Evolutionary conservation across 441 rosid genomes (phyloP).

Genomic region (Corymbia calophylla): DNA sequence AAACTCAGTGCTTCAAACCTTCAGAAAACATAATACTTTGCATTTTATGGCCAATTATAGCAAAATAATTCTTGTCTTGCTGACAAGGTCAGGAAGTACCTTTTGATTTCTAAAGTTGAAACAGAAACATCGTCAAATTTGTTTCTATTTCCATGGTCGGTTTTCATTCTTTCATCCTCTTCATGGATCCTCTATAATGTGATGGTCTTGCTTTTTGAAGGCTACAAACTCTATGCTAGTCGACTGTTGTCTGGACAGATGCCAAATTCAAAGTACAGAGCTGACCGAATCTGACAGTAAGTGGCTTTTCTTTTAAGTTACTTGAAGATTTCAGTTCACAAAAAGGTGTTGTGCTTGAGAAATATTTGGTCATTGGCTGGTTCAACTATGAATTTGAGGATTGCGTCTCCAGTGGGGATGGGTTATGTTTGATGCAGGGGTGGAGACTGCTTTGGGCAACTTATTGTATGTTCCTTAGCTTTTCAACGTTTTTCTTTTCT

Average conservation of each 20-base stretch:
- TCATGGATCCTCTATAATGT: background rate
- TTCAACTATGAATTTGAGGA: too few species aligned
- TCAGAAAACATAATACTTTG: background rate
- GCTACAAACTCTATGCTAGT: background rate
- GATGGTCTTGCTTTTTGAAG: background rate
- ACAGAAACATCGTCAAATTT: background rate
- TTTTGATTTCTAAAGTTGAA: background rate
- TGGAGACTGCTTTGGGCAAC: too few species aligned
- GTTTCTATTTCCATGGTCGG: background rate
- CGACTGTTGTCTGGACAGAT: rapidly evolving
- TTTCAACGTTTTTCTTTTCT: background rate
- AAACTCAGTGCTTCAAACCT: background rate
- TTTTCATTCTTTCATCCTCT: background rate
- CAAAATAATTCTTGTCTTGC: background rate
- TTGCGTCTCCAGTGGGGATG: too few species aligned
- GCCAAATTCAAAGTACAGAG: background rate
- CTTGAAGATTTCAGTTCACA: too few species aligned
- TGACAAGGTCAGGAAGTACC: background rate
- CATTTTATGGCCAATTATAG: background rate
- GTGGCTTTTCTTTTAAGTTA: too few species aligned
- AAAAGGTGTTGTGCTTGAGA: too few species aligned
- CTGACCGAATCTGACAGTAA: background rate
- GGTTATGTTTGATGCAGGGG: too few species aligned
- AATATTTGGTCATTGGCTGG: too few species aligned
- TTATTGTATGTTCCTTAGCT: background rate